Evolutionary conservation across 2,329 filamentous ascomycete genomes (phyloP).

Genomic region (Ophiostoma novo-ulmi): DNA sequence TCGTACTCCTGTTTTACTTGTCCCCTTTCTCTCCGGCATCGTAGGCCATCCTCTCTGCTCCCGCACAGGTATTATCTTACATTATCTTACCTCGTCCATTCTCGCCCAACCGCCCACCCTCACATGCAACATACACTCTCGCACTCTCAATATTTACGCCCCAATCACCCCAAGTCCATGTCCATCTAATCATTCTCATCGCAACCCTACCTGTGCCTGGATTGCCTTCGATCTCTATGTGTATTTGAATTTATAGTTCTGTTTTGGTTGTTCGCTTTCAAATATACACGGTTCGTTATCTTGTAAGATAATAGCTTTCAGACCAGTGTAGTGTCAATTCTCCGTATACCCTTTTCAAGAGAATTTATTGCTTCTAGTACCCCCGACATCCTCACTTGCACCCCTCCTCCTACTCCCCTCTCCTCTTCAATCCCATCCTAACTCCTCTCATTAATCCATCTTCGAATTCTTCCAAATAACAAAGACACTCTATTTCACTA

Average conservation of each 20-base stretch:
- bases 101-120: neutral
- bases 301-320: neutral
- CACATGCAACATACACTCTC: neutral
- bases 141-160: neutral
- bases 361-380: neutral
- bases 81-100: neutral
- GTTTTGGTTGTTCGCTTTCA: neutral
- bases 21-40: slow-evolving; percentile 5
- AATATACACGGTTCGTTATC: too few species aligned
- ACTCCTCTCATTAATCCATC: neutral
- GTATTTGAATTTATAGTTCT: neutral
- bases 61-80: neutral
- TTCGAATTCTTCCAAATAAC: neutral
- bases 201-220: neutral
- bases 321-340: neutral
- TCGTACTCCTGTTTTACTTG: slow-evolving; percentile 10
- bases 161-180: neutral
- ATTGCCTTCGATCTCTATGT: neutral
- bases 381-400: neutral
- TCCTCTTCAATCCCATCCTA: neutral
- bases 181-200: neutral
- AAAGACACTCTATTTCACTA: neutral
- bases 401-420: neutral
- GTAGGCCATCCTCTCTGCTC: slow-evolving; percentile 6
- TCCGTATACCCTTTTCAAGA: neutral